phyloP scores from a whole-genome alignment of 2,329 filamentous ascomycete species.

The Pestalotiopsis sp. region DNA sequence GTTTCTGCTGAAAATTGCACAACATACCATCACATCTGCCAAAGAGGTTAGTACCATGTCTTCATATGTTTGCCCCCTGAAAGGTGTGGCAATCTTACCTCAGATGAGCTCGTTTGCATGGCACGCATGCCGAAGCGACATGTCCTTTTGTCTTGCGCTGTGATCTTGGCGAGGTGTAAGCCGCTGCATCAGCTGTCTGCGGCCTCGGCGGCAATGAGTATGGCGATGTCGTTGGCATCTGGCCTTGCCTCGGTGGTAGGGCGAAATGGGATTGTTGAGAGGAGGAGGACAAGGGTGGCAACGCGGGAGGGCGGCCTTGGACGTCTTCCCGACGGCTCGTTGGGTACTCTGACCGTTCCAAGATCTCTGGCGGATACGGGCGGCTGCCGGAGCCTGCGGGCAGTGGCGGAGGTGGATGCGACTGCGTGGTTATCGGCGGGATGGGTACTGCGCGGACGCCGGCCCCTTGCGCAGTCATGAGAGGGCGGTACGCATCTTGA shows the following conservation, averaged over 20 bases:
- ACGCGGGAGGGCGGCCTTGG: slow-evolving; percentile 34
- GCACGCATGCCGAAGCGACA: slow-evolving; percentile 82
- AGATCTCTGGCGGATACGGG: slow-evolving; percentile 39
- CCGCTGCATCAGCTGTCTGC: slow-evolving; percentile 44
- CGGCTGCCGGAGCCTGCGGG: slow-evolving; percentile 29
- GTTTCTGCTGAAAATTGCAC: slow-evolving; percentile 10
- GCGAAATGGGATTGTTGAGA: slow-evolving; percentile 39
- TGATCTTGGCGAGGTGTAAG: slow-evolving; percentile 59
- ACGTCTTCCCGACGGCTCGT: slow-evolving; percentile 42
- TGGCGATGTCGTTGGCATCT: slow-evolving; percentile 28
- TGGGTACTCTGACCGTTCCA: slow-evolving; percentile 42
- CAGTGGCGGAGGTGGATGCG: slow-evolving; percentile 20
- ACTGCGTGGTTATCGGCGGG: slow-evolving; percentile 26
- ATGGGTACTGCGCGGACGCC: slow-evolving; percentile 37
- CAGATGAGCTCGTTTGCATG: slow-evolving; percentile 83
- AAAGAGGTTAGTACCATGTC: slow-evolving; percentile 32
- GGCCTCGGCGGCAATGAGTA: slow-evolving; percentile 35
- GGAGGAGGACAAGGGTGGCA: slow-evolving; percentile 32
- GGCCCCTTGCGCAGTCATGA: slow-evolving; percentile 35
- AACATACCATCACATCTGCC: slow-evolving; percentile 67
- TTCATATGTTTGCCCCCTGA: slow-evolving; percentile 13
- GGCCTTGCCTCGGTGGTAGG: slow-evolving; percentile 35
- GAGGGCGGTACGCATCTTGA: slow-evolving; percentile 55
- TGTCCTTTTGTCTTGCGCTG: slow-evolving; percentile 76
- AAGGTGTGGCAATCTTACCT: slow-evolving; percentile 46